Percentiles rank a stretch among this genome's conserved stretches.
phyloP scores from a whole-genome alignment of 2,329 filamentous ascomycete species.

The Venturia pyrina region DNA sequence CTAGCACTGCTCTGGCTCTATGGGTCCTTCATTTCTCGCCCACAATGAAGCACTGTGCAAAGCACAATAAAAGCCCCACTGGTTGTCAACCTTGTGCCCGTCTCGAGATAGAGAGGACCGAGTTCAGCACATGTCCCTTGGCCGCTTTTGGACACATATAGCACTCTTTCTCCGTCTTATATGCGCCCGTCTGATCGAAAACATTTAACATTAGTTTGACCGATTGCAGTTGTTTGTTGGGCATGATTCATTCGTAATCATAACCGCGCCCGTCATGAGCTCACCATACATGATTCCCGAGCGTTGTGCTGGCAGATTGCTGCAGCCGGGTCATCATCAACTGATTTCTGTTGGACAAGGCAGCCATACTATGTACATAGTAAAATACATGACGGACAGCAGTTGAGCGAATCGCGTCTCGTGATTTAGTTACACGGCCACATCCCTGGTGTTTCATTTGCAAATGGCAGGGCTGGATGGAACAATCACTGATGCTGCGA shows the following conservation, averaged over 20 bases:
- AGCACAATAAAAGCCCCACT: background rate
- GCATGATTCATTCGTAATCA: background rate
- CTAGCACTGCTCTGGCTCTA: background rate
- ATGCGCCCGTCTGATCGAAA: background rate
- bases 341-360: slow-evolving; percentile 6
- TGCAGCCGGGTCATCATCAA: background rate
- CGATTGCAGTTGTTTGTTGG: background rate
- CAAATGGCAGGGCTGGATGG: background rate
- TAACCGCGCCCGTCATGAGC: slow-evolving; percentile 4
- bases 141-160: background rate
- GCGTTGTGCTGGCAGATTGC: slow-evolving; percentile 5
- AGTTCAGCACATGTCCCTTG: slow-evolving; percentile 1
- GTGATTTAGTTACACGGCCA: background rate
- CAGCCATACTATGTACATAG: too few species aligned
- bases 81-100: background rate
- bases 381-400: background rate
- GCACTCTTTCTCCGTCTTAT: background rate
- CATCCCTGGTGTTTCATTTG: slow-evolving; percentile 5
- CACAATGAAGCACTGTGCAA: background rate
- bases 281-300: slow-evolving; percentile 2
- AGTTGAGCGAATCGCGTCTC: background rate
- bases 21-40: background rate
- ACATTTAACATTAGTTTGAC: background rate
- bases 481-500: background rate
- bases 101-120: background rate